Evolutionary conservation across 352 stramenopile genomes (phyloP).

Genomic region (Pythium chondricola): DNA sequence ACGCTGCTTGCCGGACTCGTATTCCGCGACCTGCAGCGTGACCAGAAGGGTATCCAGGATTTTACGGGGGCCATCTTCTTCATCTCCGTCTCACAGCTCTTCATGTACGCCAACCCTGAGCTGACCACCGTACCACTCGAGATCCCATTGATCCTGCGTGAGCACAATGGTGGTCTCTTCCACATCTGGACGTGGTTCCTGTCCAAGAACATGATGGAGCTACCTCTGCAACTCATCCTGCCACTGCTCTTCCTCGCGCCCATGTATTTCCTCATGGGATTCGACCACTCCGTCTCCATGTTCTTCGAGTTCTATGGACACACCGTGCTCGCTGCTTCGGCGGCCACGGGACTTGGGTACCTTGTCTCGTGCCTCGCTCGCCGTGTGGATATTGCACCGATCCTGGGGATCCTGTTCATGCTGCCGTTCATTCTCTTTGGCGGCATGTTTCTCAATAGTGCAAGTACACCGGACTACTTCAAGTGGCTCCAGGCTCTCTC

Average conservation of each 20-base stretch:
- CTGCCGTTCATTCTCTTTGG: constrained; percentile 37
- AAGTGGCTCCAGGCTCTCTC: constrained; percentile 29
- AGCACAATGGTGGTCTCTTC: constrained; percentile 27
- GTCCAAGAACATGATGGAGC: constrained; percentile 30
- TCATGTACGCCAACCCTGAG: constrained; percentile 29
- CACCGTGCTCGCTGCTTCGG: constrained; percentile 12
- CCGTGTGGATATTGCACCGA: constrained; percentile 23
- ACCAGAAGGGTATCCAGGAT: constrained; percentile 25
- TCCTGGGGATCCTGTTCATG: constrained; percentile 29
- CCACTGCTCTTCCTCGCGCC: constrained; percentile 26
- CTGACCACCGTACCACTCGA: constrained; percentile 25
- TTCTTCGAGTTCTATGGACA: constrained; percentile 29
- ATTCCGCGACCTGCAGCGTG: constrained; percentile 18
- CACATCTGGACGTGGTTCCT: constrained; percentile 26
- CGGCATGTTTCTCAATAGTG: constrained; percentile 28
- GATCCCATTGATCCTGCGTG: constrained; percentile 26
- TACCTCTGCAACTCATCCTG: constrained; percentile 20
- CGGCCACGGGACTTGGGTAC: constrained; percentile 23
- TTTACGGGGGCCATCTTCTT: constrained; percentile 41
- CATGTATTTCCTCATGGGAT: constrained; percentile 36
- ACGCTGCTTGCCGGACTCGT: constrained; percentile 24
- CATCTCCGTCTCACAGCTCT: constrained; percentile 41
- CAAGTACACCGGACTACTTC: constrained; percentile 28
- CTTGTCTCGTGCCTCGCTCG: constrained; percentile 27
- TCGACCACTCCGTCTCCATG: constrained; percentile 15